phyloP scores from a whole-genome alignment of 352 stramenopile species.

The Aphanomyces euteiches region DNA sequence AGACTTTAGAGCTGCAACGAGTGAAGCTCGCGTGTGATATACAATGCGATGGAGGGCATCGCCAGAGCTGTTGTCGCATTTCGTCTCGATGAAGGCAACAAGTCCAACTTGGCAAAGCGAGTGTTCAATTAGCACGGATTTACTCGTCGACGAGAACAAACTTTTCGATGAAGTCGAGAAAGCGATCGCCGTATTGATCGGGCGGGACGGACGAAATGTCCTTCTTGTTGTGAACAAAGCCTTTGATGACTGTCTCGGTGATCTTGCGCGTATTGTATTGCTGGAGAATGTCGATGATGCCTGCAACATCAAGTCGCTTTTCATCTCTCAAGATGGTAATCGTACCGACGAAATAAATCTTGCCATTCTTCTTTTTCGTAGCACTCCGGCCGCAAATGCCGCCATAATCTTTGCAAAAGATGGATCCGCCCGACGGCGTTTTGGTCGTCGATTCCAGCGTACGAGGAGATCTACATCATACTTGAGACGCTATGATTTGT shows the following conservation, averaged over 20 bases:
- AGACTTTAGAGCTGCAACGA: too few species aligned
- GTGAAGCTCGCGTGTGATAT: too few species aligned
- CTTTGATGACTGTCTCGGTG: conserved; percentile 87
- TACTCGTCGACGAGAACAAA: conserved; percentile 42
- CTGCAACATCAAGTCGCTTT: conserved; percentile 27
- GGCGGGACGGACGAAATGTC: conserved; percentile 86
- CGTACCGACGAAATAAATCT: conserved; percentile 81
- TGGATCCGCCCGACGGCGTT: conserved; percentile 46
- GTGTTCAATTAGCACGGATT: neutral
- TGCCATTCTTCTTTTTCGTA: conserved; percentile 63
- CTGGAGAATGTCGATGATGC: conserved; percentile 93
- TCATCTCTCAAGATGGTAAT: neutral
- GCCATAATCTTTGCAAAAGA: conserved; percentile 72
- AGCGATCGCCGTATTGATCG: conserved; percentile 85
- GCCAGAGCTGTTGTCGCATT: neutral
- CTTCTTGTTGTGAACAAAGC: conserved; percentile 74
- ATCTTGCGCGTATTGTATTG: conserved; percentile 91
- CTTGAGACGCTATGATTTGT: neutral
- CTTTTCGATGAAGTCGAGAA: conserved; percentile 87
- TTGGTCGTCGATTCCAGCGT: conserved; percentile 14
- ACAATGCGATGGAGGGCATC: neutral
- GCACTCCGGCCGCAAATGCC: conserved; percentile 64
- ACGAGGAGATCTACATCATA: conserved; percentile 9
- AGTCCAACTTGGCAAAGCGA: neutral
- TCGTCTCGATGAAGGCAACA: neutral